These are phyloP conservation scores for Glebionis coronaria DNA, from an alignment of 129 eudicot genomes.

Conservation along the genomic window DNA sequence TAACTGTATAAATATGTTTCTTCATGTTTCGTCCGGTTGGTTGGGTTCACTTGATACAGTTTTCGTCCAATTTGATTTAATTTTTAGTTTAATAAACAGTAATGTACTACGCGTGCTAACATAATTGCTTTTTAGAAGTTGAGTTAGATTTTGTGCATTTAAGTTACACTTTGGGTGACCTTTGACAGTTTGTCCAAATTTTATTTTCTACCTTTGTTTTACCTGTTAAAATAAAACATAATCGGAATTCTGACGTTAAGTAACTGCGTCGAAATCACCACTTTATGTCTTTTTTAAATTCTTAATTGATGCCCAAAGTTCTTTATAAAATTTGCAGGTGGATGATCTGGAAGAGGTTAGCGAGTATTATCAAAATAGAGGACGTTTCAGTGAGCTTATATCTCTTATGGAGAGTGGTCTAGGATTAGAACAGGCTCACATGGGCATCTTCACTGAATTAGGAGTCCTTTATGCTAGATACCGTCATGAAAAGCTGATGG, in stretches of 20 bases:
- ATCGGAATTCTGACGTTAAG: neutral
- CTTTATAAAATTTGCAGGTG: constrained; percentile 44
- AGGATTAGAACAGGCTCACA: constrained; percentile 97
- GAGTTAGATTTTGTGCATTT: neutral
- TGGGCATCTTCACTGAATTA: constrained; percentile 95
- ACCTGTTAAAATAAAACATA: neutral
- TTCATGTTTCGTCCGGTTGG: too few species aligned
- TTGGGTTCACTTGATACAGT: neutral
- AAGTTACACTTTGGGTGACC: neutral
- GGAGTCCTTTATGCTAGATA: constrained; percentile 98
- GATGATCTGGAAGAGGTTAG: constrained; percentile 97
- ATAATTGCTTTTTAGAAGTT: neutral
- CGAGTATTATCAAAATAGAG: constrained; percentile 91
- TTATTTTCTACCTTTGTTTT: neutral
- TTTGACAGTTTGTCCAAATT: neutral
- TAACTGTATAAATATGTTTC: too few species aligned
- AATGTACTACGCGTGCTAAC: too few species aligned
- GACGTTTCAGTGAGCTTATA: constrained; percentile 90
- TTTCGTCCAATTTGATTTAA: neutral
- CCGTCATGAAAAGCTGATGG: constrained; percentile 97
- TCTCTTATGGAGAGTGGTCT: constrained; percentile 98
- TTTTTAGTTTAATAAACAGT: too few species aligned
- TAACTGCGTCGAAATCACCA: neutral
- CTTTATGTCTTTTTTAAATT: neutral
- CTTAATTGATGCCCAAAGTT: neutral